These are phyloP conservation scores for Lithospermum erythrorhizon DNA, from an alignment of 257 asterid species.

Conservation along the genomic window DNA sequence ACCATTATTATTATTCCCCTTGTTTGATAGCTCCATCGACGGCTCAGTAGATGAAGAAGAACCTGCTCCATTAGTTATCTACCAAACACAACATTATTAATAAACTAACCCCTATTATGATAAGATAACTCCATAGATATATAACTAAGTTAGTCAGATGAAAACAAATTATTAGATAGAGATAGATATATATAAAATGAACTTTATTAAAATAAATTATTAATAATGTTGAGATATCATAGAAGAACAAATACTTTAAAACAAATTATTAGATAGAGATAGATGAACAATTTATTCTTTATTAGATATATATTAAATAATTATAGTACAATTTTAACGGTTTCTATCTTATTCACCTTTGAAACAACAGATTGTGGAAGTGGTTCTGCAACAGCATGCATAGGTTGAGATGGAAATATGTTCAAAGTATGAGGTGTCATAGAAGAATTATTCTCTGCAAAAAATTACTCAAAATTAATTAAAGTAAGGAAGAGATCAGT, in stretches of 20 bases:
- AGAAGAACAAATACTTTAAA: no score
- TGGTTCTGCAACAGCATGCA: conserved; percentile 74
- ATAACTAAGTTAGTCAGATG: no score
- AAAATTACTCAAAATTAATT: background rate
- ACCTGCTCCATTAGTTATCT: conserved; percentile 41
- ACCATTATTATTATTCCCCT: conserved; percentile 29
- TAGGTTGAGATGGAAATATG: conserved; percentile 94
- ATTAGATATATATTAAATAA: background rate
- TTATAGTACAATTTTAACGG: conserved; percentile 12
- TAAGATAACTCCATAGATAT: background rate
- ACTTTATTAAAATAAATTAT: conserved; percentile 6
- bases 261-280: no score
- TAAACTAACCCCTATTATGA: background rate
- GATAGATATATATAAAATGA: background rate
- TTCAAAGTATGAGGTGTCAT: conserved; percentile 71
- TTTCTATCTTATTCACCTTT: conserved; percentile 8
- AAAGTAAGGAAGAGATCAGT: background rate
- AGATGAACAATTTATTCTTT: no score
- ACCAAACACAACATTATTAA: conserved; percentile 30
- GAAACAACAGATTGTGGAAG: conserved; percentile 31
- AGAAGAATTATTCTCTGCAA: conserved; percentile 49
- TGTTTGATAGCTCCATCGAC: conserved; percentile 56
- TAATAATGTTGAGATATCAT: background rate
- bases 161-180: conserved; percentile 10
- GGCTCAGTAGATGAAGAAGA: conserved; percentile 57